phyloP scores from a whole-genome alignment of 2,329 filamentous ascomycete species.

The Juglanconis juglandina region DNA sequence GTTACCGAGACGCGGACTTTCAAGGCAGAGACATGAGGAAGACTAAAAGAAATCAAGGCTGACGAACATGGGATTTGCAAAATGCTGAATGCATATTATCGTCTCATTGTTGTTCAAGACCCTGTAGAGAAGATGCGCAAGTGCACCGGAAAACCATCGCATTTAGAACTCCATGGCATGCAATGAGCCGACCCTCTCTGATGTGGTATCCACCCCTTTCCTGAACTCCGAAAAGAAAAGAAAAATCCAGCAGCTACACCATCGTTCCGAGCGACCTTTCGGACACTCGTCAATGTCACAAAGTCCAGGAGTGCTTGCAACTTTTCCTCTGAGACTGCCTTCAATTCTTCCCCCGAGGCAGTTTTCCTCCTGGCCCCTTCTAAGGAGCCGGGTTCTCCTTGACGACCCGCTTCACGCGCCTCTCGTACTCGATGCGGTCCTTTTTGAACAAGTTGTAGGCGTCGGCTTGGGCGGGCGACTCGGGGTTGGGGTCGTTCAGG shows the following conservation, averaged over 20 bases:
- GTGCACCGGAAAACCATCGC: constrained; percentile 8
- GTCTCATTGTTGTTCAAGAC: constrained; percentile 1
- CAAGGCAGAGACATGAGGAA: too few relatives aligned
- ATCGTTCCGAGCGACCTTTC: background rate
- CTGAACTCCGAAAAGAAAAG: constrained; percentile 14
- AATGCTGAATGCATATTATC: background rate
- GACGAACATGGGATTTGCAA: background rate
- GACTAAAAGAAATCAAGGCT: background rate
- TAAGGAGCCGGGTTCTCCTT: constrained; percentile 80
- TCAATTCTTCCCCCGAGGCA: background rate
- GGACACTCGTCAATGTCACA: background rate
- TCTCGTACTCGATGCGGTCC: constrained; percentile 82
- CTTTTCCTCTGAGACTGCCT: background rate
- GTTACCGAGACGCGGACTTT: too few relatives aligned
- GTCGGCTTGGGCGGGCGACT: constrained; percentile 93
- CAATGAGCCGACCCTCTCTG: constrained; percentile 13
- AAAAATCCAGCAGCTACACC: background rate
- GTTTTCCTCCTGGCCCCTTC: constrained; percentile 15
- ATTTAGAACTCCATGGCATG: constrained; percentile 16
- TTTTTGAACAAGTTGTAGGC: constrained; percentile 97
- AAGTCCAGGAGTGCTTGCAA: background rate
- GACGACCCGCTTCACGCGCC: constrained; percentile 80
- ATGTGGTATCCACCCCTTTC: constrained; percentile 8
- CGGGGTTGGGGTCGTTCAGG: constrained; percentile 92
- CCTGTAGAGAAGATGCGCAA: constrained; percentile 2